phyloP scores from a whole-genome alignment of 805 yeast species.

The Zygosaccharomyces gambellarensis region DNA sequence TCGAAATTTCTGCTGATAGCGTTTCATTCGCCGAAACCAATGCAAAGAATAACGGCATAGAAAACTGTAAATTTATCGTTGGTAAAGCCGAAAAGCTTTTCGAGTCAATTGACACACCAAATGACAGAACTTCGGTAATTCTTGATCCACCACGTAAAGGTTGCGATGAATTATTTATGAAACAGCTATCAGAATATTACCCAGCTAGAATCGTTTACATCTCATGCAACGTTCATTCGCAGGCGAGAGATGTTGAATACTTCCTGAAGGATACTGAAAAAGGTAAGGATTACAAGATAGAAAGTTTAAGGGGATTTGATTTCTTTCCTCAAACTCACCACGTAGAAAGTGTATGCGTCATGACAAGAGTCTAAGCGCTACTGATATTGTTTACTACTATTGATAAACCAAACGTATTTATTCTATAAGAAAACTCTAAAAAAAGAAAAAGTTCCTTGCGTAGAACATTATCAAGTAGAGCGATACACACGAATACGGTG shows the following conservation, averaged over 20 bases:
- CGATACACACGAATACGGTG: too few relatives aligned
- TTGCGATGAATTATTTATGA: constrained; percentile 81
- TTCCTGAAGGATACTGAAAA: constrained; percentile 61
- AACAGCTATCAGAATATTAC: constrained; percentile 74
- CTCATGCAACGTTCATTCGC: constrained; percentile 96
- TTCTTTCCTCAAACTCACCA: constrained; percentile 95
- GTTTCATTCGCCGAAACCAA: constrained; percentile 82
- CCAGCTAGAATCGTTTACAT: constrained; percentile 91
- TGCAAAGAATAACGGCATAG: constrained; percentile 68
- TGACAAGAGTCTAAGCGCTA: constrained; percentile 33
- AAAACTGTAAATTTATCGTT: constrained; percentile 76
- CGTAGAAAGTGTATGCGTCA: constrained; percentile 82
- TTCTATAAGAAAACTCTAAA: not conserved
- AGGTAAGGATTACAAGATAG: constrained; percentile 63
- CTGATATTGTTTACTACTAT: not conserved
- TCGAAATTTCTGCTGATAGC: constrained; percentile 87
- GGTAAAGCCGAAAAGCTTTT: constrained; percentile 93
- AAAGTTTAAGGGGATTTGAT: constrained; percentile 88
- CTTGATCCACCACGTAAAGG: constrained; percentile 98
- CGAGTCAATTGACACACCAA: constrained; percentile 69
- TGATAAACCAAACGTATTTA: not conserved
- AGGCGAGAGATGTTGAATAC: constrained; percentile 88
- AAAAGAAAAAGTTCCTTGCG: not conserved
- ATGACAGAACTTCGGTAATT: constrained; percentile 75
- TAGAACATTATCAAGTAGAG: not conserved